Conservation (phyloP, 116 monocot species). For the Posidonia oceanica region DNA sequence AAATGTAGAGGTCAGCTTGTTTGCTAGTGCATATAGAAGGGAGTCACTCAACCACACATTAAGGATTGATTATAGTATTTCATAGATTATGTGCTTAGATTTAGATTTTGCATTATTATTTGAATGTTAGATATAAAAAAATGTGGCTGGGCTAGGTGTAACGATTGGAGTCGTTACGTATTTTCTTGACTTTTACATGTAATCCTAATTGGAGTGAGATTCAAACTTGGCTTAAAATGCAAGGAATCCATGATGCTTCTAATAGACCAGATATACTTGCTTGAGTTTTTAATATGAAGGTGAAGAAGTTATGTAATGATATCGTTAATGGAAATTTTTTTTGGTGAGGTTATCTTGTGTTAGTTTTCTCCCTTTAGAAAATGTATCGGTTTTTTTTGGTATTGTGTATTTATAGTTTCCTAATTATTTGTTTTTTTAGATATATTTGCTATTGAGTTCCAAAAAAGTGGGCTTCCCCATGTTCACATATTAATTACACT, state of each 20-base stretch:
- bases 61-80: no score
- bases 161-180: no score
- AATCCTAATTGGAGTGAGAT: background rate
- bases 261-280: background rate
- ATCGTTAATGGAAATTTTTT: background rate
- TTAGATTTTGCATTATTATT: no score
- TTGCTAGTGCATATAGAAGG: no score
- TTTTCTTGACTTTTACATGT: slow-evolving; percentile 3
- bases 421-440: background rate
- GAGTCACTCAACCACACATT: no score
- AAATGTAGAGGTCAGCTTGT: no score
- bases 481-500: background rate
- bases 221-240: background rate
- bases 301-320: background rate
- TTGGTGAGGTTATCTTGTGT: background rate
- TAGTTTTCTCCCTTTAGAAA: background rate
- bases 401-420: background rate
- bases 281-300: background rate
- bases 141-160: no score
- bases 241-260: background rate
- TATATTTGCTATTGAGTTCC: background rate
- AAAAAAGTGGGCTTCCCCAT: background rate
- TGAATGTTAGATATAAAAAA: no score
- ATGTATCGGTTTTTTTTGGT: background rate
- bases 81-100: no score